Base-by-base conservation (phyloP, 2,329 filamentous ascomycete genomes). In the Fusarium oxysporum region DNA sequence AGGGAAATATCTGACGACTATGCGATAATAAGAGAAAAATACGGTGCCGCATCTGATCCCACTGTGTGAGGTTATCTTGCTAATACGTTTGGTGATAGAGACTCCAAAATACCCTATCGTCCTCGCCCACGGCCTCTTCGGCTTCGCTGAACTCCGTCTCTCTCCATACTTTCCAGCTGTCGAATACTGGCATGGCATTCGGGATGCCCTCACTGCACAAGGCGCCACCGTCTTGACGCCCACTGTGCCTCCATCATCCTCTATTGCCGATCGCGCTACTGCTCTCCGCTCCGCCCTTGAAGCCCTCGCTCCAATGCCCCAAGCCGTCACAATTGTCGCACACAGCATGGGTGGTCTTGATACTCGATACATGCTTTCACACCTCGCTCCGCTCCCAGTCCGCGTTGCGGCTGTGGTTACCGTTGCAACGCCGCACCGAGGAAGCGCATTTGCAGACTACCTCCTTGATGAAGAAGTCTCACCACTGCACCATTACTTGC, bases 321-420 rank as follows among this genome's bases (percentile, higher is more conserved):
- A 71, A 28, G 71, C 91, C 56, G 93, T 97, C 72, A 94, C 93
- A 78, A 93, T 97, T 66, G 86, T 95, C 25, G 89, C 89, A 44
- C 92, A 95, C 82, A 89, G 86, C 73, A 91, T 91, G 89, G 89
- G 90, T 53, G 90, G 90, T 4, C 83, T 92, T 7, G 90, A 92
- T 78, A 87, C 89, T 14, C 85, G 90, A 50, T 90, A 91, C 79
- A 90, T 92, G 89, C 88, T 92, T 59, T 88, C 89, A 28, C 84
- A 84, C 56, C 82, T 91, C 17, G 82, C 81, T 45, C 87, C 87
- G 2, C 78, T 81, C 30, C 80, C 82, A 44, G 81, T 89, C 25
- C 78, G 81, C 23, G 86, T 90, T 55, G 83, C 83, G 33, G 86
- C 85, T 5, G 83, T 90, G 19, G 86, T 88, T 47, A 90, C 88